Evolutionary conservation across 352 stramenopile genomes (phyloP), one percentile per base, ranked within the genome.

Genomic region (Halophytophthora batemanensis): DNA sequence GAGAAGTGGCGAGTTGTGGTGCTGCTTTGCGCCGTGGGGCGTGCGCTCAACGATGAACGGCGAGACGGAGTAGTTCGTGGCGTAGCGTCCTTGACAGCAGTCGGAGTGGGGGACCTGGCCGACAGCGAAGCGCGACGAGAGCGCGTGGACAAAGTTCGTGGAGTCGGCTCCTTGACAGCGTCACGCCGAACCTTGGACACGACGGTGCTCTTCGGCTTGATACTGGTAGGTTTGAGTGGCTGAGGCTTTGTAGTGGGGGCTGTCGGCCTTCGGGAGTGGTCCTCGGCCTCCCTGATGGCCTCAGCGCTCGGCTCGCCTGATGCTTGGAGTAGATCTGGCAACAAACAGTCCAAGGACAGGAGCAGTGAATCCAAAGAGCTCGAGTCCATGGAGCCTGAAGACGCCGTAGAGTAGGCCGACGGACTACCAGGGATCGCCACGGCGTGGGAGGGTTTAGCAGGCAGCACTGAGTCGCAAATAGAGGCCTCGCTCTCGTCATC

Each of bases 401-500:
- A 72, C n/a, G 63, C 34, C n/a, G 63, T 72, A 3, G 63, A 72
- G 23, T 50, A 71, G 14, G 53, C 40, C 19, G 63, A 72, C 39
- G 63, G 63, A 12, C 59, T 72, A 21, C 28, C 34, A 17, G 54
- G 54, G 3, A 60, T 33, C 1, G n/a, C 35, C 15, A 49, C 56
- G 59, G 19, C 49, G 18, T 49, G 12, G 5, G 41, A 50, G 12
- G 42, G 47, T 33, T 62, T 65, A 35, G 17, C 25, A 1, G 37
- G 23, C n/a, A 17, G 50, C 1, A 38, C 45, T 21, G 48, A 64
- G 12, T 53, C 40, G 0, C 8, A 31, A 8, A 4, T 31, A 8
- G 25, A 31, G 25, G 19, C 15, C 17, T 64, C 54, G 22, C 45
- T 64, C n/a, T 59, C 53, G 3, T 58, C 48, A 29, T 56, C 59